Base-by-base conservation (phyloP, 2,329 filamentous ascomycete species). In the Graphilbum sp. region DNA sequence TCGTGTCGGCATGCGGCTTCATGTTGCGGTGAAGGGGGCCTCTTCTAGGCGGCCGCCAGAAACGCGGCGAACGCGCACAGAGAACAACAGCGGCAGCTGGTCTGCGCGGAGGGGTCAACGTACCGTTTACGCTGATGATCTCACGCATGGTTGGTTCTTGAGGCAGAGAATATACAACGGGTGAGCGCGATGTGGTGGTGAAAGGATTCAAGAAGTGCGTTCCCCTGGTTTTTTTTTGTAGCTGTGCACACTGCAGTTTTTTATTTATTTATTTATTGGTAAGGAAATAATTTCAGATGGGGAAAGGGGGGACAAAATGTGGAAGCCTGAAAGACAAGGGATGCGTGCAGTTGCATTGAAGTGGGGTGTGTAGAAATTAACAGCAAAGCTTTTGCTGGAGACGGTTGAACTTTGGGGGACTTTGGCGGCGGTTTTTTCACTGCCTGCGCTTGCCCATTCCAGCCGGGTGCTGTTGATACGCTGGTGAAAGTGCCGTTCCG, bases 61-160 rank as follows among this genome's bases (percentile, higher is more conserved):
- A n/a, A 24, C 6, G 20, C 15, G 24, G 27, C 20, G 7, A 17
- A 38, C 19, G 50, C 44, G 47, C 49, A 44, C 42, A 25, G 34
- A 30, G 21, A 23, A 10, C 27, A 13, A 27, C 23, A 16, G 27
- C 8, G 47, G 46, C 43, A 48, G 41, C 21, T 24, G 21, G 21
- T 11, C 6, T 37, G 39, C 44, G 40, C 43, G 50, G 56, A 20
- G 10, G 17, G 11, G 16, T 18, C 4, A 13, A 24, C 40, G 58
- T 76, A 95, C 88, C 87, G 75, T 95, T 95, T 75, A 96, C 82
- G 69, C 81, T 88, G 66, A 96, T 94, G 63, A 96, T 86, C 78
- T 96, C 88, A 82, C 88, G 87, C 88, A 96, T 96, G 61, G 63
- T 87, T 72, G 56, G 57, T 36, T 13, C 20, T 34, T 33, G 37